Conservation (phyloP, 257 asterid genomes). For the Ballota nigra region DNA sequence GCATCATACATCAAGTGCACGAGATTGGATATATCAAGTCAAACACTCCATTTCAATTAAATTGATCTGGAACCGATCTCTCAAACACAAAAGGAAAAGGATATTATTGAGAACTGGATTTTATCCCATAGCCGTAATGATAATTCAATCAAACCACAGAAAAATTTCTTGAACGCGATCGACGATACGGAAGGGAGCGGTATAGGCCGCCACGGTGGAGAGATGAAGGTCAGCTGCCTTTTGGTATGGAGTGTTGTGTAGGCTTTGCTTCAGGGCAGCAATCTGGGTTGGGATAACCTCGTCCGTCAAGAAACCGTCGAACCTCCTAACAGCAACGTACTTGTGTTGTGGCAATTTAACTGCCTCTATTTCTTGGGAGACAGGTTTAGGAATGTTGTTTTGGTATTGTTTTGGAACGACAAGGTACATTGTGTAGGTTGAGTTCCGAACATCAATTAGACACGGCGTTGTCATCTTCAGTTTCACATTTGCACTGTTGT, state of each 20-base stretch:
- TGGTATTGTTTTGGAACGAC: constrained; percentile 29
- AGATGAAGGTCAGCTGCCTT: neutral
- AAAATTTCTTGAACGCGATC: neutral
- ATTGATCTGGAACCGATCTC: no score
- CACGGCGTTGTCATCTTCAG: constrained; percentile 29
- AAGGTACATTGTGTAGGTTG: constrained; percentile 18
- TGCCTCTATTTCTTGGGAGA: neutral
- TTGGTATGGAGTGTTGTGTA: constrained; percentile 14
- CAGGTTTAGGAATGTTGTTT: neutral
- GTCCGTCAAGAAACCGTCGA: constrained; percentile 9
- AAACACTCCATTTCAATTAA: no score
- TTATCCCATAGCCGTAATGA: no score
- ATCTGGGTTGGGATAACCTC: neutral
- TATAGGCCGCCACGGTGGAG: constrained; percentile 15
- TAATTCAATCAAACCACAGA: neutral
- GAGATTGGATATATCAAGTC: no score
- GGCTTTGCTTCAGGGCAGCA: constrained; percentile 21
- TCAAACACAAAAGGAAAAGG: no score
- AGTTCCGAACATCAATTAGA: constrained; percentile 12
- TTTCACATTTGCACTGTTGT: neutral
- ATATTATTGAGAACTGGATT: no score
- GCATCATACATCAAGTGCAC: no score
- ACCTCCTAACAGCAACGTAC: constrained; percentile 28
- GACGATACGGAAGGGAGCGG: neutral
- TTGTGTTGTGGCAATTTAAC: constrained; percentile 16